Percentiles rank a stretch among this genome's conserved stretches.
Conservation (phyloP, 2,329 filamentous ascomycete species). For the Colletotrichum euphorbiae region DNA sequence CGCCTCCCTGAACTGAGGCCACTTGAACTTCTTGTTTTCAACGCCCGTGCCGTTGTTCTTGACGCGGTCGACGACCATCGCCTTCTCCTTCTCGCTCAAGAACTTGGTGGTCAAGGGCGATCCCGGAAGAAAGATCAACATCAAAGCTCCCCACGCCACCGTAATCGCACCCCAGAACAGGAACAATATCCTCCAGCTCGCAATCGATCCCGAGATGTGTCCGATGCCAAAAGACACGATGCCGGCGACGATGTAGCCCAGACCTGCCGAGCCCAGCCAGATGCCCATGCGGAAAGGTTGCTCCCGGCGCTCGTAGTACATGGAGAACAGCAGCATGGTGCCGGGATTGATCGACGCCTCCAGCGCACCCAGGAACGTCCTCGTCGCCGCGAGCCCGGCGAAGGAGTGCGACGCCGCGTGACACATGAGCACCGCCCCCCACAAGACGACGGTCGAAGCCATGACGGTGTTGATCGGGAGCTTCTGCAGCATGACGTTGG, state of each 20-base stretch:
- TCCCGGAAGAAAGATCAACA: slow-evolving; percentile 68
- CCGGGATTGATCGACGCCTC: slow-evolving; percentile 53
- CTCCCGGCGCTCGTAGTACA: slow-evolving; percentile 63
- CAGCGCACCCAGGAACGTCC: slow-evolving; percentile 41
- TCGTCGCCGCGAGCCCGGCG: slow-evolving; percentile 38
- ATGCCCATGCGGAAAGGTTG: slow-evolving; percentile 71
- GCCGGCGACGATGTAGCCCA: slow-evolving; percentile 67
- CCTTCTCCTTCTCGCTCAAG: slow-evolving; percentile 72
- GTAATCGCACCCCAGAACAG: slow-evolving; percentile 72
- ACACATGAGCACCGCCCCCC: slow-evolving; percentile 55
- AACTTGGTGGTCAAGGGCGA: slow-evolving; percentile 65
- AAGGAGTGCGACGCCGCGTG: slow-evolving; percentile 40
- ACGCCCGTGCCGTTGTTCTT: slow-evolving; percentile 81
- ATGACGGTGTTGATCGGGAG: slow-evolving; percentile 43
- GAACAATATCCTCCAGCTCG: slow-evolving; percentile 64
- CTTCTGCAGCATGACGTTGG: slow-evolving; percentile 64
- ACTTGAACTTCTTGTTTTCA: slow-evolving; percentile 77
- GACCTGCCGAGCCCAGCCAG: slow-evolving; percentile 73
- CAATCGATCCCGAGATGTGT: slow-evolving; percentile 55
- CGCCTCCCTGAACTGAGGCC: slow-evolving; percentile 70
- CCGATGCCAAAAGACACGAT: slow-evolving; percentile 67
- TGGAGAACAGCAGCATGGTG: slow-evolving; percentile 58
- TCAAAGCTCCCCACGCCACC: slow-evolving; percentile 65
- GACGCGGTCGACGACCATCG: slow-evolving; percentile 77
- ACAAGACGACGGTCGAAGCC: slow-evolving; percentile 50